phyloP scores from a whole-genome alignment of 306 rosid species.

The Prinsepia uniflora region DNA sequence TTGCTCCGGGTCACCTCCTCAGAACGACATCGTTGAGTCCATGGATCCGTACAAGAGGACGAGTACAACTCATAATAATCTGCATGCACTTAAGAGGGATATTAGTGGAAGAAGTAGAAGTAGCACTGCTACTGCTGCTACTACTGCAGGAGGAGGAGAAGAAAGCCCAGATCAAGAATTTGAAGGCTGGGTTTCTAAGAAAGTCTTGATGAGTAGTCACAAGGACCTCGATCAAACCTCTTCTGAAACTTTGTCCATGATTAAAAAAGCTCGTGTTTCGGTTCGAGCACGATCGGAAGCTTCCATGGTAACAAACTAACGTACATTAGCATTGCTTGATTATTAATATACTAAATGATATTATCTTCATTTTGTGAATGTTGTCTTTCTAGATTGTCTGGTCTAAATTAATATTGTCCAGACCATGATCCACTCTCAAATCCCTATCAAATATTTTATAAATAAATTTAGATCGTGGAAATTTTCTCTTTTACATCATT shows the following conservation, averaged over 20 bases:
- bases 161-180: slow-evolving; percentile 13
- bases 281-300: slow-evolving; percentile 56
- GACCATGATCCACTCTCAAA: slow-evolving; percentile 3
- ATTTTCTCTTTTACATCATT: background rate
- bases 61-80: no score
- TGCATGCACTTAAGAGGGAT: background rate
- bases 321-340: no score
- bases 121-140: background rate
- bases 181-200: slow-evolving; percentile 32
- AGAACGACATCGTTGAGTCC: slow-evolving; percentile 31
- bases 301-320: slow-evolving; percentile 40
- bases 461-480: no score
- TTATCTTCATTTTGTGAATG: background rate
- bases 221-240: slow-evolving; percentile 31
- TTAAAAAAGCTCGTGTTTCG: slow-evolving; percentile 60
- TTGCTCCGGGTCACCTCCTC: slow-evolving; percentile 15
- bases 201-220: slow-evolving; percentile 31
- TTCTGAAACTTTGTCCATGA: slow-evolving; percentile 44
- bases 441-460: no score
- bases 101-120: slow-evolving; percentile 12
- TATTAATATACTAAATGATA: background rate
- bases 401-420: background rate
- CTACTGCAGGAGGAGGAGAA: slow-evolving; percentile 12
- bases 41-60: slow-evolving; percentile 22
- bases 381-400: background rate